A percentile compares a stretch with the other conserved stretches of the same genome.
Conservation (phyloP, 2,329 filamentous ascomycete genomes). For the Pestalotiopsis sp. region DNA sequence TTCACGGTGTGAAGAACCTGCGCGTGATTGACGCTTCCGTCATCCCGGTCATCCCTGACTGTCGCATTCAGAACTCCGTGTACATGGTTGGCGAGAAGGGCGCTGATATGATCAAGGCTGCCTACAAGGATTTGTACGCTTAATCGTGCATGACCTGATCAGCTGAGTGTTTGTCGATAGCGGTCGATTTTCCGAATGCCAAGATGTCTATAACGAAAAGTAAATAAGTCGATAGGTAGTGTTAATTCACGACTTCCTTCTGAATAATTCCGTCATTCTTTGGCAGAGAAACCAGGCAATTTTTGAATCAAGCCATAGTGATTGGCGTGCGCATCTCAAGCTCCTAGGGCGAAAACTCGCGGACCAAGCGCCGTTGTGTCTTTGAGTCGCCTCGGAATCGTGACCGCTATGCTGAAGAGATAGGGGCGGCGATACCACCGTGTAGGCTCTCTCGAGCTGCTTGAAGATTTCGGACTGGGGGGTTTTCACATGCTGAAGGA, state of each 20-base stretch:
- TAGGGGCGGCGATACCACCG: not conserved
- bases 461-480: not conserved
- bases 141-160: not conserved
- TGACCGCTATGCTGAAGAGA: not conserved
- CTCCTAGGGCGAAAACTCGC: not conserved
- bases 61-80: slow-evolving; percentile 48
- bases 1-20: slow-evolving; percentile 52
- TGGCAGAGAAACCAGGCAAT: too few relatives aligned
- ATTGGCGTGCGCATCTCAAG: not conserved
- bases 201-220: too few relatives aligned
- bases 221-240: too few relatives aligned
- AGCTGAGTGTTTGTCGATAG: too few relatives aligned
- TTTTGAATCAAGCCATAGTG: too few relatives aligned
- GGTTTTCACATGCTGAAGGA: not conserved
- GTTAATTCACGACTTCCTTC: too few relatives aligned
- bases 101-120: slow-evolving; percentile 26
- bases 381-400: not conserved
- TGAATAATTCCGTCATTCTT: too few relatives aligned
- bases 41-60: slow-evolving; percentile 50
- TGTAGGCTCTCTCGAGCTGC: not conserved
- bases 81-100: slow-evolving; percentile 53
- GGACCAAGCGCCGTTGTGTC: not conserved
- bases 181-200: too few relatives aligned
- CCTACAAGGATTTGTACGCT: not conserved
- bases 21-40: slow-evolving; percentile 52